Evolutionary conservation across 192 early-diverging fungal species (phyloP).

Genomic region (Coemansia brasiliensis): DNA sequence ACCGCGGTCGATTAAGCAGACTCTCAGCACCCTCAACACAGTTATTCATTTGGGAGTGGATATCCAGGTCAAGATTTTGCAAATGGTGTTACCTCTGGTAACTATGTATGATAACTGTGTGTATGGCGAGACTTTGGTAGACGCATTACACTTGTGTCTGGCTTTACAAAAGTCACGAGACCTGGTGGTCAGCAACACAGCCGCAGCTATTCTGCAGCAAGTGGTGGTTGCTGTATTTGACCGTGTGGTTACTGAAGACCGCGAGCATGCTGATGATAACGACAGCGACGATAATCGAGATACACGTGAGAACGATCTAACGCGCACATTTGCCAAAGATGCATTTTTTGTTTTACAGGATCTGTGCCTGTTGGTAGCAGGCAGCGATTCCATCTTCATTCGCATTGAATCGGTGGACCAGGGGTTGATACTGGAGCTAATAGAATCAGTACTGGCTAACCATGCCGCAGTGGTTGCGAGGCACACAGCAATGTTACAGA

Average conservation of each 20-base stretch:
- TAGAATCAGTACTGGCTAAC: conserved; percentile 85
- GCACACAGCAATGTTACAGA: conserved; percentile 69
- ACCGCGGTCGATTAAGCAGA: conserved; percentile 57
- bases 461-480: conserved; percentile 75
- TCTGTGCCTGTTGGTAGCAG: conserved; percentile 75
- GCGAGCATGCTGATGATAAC: not conserved
- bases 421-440: conserved; percentile 85
- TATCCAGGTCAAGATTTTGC: conserved; percentile 90
- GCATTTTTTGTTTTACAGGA: conserved; percentile 91
- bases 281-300: conserved; percentile 1
- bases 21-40: conserved; percentile 71
- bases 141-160: conserved; percentile 83
- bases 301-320: conserved; percentile 24
- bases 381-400: conserved; percentile 67
- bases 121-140: conserved; percentile 78
- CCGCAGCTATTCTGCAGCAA: conserved; percentile 49
- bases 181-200: conserved; percentile 42
- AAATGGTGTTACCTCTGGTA: conserved; percentile 86
- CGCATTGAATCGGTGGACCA: conserved; percentile 56
- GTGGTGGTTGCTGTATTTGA: conserved; percentile 54
- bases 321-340: conserved; percentile 69
- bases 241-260: conserved; percentile 41
- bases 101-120: conserved; percentile 74
- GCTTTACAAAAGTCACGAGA: conserved; percentile 81
- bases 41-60: conserved; percentile 71